Base-by-base conservation (phyloP, 176 grass and related monocot species). In the Musa itinerans region DNA sequence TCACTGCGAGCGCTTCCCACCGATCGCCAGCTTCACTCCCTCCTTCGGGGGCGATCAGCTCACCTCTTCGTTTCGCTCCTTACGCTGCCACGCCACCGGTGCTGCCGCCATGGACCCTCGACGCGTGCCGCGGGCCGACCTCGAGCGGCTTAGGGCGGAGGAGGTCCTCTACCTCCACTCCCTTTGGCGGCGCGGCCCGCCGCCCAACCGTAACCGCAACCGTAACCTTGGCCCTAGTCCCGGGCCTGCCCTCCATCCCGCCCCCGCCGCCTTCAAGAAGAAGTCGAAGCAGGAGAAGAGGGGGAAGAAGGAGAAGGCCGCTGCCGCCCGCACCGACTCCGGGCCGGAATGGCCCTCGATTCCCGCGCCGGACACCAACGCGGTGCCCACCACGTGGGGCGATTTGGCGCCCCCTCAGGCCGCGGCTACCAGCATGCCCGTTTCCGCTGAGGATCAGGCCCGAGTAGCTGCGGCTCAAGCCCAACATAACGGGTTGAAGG, bases 131-230 rank as follows among this genome's bases (percentile, higher is more conserved):
- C 73, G 22, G 9, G 12, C 34, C 15, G 78, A 62, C 63, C 22
- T 68, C 65, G 74, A 85, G 2, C 74, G 80, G 26, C 48, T 51
- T 43, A 79, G 73, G 65, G 76, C 81, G 57, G 81, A 84, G 71
- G 91, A 95, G 75, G 88, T 94, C 34, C 72, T 81, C 17, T 70
- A 85, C 75, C 89, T 92, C 78, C 92, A 96, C 72, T 83, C 86
- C 21, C 92, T 92, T 53, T 96, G 89, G 86, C 81, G 68, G 52
- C 80, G 14, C 2, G 87, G 80, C 43, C 84, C 86, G 9, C 71
- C 65, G 22, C 15, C 52, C 27, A 79, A 57, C 16, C 71, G 16
- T 13, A 57, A 11, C 12, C 71, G 16, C 17, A 57, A 11, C 12
- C 11, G 7, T n/a, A 11, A 49, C 65, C 24, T 20, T 48, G 73